Conservation (phyloP, 1,139 yeast genomes). For the Pneumocystis oryctolagi region DNA sequence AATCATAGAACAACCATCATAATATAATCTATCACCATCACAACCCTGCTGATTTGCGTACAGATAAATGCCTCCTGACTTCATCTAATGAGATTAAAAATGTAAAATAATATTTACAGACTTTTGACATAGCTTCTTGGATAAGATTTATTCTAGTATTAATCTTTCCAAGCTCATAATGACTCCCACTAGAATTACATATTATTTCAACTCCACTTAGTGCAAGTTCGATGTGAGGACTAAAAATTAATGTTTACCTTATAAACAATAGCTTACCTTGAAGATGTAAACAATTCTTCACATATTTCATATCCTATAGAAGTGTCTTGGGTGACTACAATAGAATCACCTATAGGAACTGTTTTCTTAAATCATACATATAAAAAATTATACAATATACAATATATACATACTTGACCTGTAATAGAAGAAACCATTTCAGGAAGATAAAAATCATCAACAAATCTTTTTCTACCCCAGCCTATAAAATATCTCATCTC, state of each 20-base stretch:
- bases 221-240: conserved; percentile 86
- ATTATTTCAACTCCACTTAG: conserved; percentile 92
- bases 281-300: conserved; percentile 92
- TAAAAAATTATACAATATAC: neutral
- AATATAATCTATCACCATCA: conserved; percentile 91
- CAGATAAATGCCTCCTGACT: conserved; percentile 89
- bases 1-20: conserved; percentile 92
- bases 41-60: conserved; percentile 95
- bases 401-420: conserved; percentile 34
- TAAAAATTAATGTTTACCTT: conserved; percentile 23
- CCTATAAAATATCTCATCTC: conserved; percentile 96
- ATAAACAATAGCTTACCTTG: neutral
- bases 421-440: conserved; percentile 42
- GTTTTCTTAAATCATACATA: conserved; percentile 13
- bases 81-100: conserved; percentile 26
- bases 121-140: conserved; percentile 54
- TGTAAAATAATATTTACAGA: neutral
- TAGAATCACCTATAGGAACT: conserved; percentile 82
- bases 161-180: conserved; percentile 83
- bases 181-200: conserved; percentile 91
- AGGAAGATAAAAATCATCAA: conserved; percentile 62
- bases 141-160: conserved; percentile 73
- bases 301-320: conserved; percentile 92
- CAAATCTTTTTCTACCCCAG: conserved; percentile 66
- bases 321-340: conserved; percentile 67